Base-by-base conservation (phyloP, 768 basidiomycete genomes). In the Zangia roseola region DNA sequence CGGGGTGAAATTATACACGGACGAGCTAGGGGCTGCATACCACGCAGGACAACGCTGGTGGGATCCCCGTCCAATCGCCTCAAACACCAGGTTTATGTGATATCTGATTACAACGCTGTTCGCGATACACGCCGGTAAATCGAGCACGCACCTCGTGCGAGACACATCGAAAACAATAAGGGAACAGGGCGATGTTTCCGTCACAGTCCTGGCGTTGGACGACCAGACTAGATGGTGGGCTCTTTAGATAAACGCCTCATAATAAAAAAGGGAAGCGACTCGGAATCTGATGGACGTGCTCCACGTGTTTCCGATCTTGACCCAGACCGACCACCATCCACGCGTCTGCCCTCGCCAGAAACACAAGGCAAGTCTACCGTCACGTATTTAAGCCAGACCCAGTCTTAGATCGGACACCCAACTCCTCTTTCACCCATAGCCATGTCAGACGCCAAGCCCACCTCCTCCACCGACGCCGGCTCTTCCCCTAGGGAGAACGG, bases 361-460 rank as follows among this genome's bases (percentile, higher is more conserved):
- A 50, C 58, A 57, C 64, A 66, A 64, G 68, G 68, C 59, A 49
- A 43, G 54, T 40, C 20, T 34, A 30, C 24, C 26, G 38, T 33
- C 30, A 40, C 51, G 43, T 68, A 68, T 68, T 60, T 68, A 68
- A 67, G 19, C 61, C 47, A 14, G 17, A 8, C 12, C 45, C 20
- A 2, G 14, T 37, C 46, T 39, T 40, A 43, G 19, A 41, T 30
- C 53, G 8, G 14, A 30, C 42, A 42, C 31, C 45, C 31, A 16
- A 9, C 14, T 14, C n/a, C 24, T 30, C 28, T 34, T 43, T 21
- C n/a, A 10, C 35, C 24, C n/a, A 31, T 50, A 55, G 50, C 45
- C 63, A 82, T 83, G 81, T 64, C 77, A 47, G 80, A 81, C 66
- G 82, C 86, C 67, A 77, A 76, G 62, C 77, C 75, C 49, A 79